These are phyloP conservation scores for Delonix regia DNA, from an alignment of 306 rosid genomes.

Conservation along the genomic window DNA sequence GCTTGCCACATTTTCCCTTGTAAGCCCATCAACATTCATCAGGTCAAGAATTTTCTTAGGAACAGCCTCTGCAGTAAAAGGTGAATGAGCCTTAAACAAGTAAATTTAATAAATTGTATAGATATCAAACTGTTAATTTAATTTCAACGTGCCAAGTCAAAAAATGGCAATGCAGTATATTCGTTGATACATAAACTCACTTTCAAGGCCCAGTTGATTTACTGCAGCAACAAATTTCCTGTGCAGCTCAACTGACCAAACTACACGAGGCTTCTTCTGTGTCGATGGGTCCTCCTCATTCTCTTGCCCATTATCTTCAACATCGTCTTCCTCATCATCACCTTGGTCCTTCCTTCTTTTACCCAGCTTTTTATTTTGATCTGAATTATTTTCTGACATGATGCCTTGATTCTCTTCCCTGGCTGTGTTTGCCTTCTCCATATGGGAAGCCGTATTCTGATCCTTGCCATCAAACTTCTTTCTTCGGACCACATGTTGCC, in stretches of 20 bases:
- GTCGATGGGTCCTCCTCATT: slow-evolving; percentile 55
- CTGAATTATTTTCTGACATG: slow-evolving; percentile 38
- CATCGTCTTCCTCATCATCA: slow-evolving; percentile 64
- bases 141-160: slow-evolving; percentile 4
- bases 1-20: slow-evolving; percentile 93
- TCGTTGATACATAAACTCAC: slow-evolving; percentile 54
- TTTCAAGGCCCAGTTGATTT: slow-evolving; percentile 66
- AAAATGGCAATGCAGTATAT: slow-evolving; percentile 20
- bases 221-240: slow-evolving; percentile 74
- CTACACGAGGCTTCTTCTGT: slow-evolving; percentile 72
- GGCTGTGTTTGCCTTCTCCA: slow-evolving; percentile 35
- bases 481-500: slow-evolving; percentile 85
- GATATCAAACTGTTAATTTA: background rate
- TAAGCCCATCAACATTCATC: slow-evolving; percentile 88
- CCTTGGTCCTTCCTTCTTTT: slow-evolving; percentile 62
- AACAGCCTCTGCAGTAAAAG: slow-evolving; percentile 68
- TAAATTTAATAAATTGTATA: slow-evolving; percentile 1
- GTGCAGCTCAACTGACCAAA: slow-evolving; percentile 76
- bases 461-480: slow-evolving; percentile 59
- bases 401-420: slow-evolving; percentile 43
- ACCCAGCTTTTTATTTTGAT: slow-evolving; percentile 36
- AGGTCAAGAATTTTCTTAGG: slow-evolving; percentile 85
- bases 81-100: slow-evolving; percentile 24
- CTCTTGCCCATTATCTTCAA: slow-evolving; percentile 51
- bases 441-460: slow-evolving; percentile 39